Evolutionary conservation across 345 rosid species (phyloP).

Genomic region (Salix exigua): DNA sequence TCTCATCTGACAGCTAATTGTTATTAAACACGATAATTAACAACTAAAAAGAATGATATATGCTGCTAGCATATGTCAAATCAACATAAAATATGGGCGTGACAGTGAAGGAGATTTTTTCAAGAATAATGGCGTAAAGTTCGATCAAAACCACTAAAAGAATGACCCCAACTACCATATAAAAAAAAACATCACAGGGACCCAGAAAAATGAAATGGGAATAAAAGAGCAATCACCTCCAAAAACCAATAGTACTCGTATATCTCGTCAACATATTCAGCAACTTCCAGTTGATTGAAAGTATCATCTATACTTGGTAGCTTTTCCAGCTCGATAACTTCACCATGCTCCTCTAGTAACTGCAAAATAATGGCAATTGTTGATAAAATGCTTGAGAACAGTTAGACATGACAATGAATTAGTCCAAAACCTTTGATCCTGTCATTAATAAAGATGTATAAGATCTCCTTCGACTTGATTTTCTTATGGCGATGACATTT

Average conservation of each 20-base stretch:
- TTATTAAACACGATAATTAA: not conserved
- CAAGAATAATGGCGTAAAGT: not conserved
- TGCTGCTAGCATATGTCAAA: not conserved
- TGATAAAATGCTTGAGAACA: slow-evolving; percentile 9
- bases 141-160: not conserved
- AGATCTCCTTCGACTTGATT: slow-evolving; percentile 75
- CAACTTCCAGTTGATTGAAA: slow-evolving; percentile 82
- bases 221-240: slow-evolving; percentile 52
- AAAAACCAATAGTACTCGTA: slow-evolving; percentile 81
- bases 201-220: not conserved
- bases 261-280: slow-evolving; percentile 92
- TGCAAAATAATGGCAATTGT: slow-evolving; percentile 32
- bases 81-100: not conserved
- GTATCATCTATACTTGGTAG: slow-evolving; percentile 72
- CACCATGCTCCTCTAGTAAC: slow-evolving; percentile 50
- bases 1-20: not conserved
- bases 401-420: slow-evolving; percentile 3
- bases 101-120: not conserved
- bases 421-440: slow-evolving; percentile 58
- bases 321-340: slow-evolving; percentile 36
- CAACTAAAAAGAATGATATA: not conserved
- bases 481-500: slow-evolving; percentile 39
- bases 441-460: slow-evolving; percentile 74
- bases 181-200: not conserved
- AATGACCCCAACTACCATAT: not conserved